Base-by-base conservation (phyloP, 768 basidiomycete species). In the Kwoniella heveanensis region DNA sequence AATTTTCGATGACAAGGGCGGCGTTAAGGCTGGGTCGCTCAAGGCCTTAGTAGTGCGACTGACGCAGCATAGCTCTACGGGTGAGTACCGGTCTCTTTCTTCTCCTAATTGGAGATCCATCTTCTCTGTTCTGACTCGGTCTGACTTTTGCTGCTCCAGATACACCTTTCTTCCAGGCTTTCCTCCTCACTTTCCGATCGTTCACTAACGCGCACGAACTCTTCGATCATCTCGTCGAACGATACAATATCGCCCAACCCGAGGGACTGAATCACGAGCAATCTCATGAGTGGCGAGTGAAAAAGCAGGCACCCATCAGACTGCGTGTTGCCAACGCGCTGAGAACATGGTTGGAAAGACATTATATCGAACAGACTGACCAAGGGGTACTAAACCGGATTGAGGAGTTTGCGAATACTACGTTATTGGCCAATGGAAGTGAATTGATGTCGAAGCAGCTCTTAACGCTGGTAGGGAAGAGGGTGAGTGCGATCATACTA, bases 131-230 rank as follows among this genome's bases (percentile, higher is more conserved):
- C n/a, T n/a, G n/a, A n/a, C n/a, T n/a, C n/a, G n/a, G n/a, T n/a
- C n/a, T n/a, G n/a, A n/a, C n/a, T n/a, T n/a, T n/a, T n/a, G n/a
- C n/a, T n/a, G n/a, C n/a, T n/a, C n/a, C 70, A 89, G 90, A 96
- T 79, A 85, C 88, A 0, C 85, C 85, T 7, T 95, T 89, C 81
- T 90, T 85, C 78, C 88, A 88, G 76, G 88, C 93, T 0, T 98
- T 98, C 85, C 81, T 98, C 68, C 88, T 96, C 86, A 96, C 95
- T 0, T 96, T 91, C 83, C 91, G 93, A 74, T 93, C 92, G 0
- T 97, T 98, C 80, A 91, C 90, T 17, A 88, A 87, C 5, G 82
- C 90, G 49, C 86, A 90, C 60, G 88, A 92, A 52, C 82, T 98
- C 9, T 88, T 95, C 58, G 88, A 92, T 62, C 83, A 89, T 19